Conservation (phyloP, 1,139 yeast genomes). For the Candida sp. region DNA sequence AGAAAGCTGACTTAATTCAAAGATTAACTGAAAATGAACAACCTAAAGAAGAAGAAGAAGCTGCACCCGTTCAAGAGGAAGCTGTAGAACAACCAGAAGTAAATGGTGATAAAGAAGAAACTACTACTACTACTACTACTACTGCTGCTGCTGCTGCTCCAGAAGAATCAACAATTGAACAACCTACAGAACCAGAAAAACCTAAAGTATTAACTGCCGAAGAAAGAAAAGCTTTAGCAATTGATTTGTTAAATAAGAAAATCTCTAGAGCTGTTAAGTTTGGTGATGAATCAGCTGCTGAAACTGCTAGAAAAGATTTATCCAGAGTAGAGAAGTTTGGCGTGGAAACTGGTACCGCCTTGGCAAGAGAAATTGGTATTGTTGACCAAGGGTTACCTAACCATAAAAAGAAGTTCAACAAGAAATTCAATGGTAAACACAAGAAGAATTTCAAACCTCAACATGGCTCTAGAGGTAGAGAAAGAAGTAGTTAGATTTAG, state of each 20-base stretch:
- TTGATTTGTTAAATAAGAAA: constrained; percentile 65
- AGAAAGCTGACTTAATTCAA: constrained; percentile 77
- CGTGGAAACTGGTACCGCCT: constrained; percentile 61
- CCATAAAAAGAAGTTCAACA: constrained; percentile 15
- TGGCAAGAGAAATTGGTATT: constrained; percentile 66
- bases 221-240: constrained; percentile 66
- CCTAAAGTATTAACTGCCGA: constrained; percentile 56
- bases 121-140: constrained; percentile 9
- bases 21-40: constrained; percentile 49
- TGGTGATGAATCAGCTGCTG: constrained; percentile 57
- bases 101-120: constrained; percentile 9
- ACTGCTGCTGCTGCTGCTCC: constrained; percentile 9
- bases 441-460: constrained; percentile 12
- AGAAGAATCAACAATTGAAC: constrained; percentile 11
- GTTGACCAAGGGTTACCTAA: constrained; percentile 30
- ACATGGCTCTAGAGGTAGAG: constrained; percentile 5
- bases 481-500: constrained; percentile 2
- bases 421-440: constrained; percentile 7
- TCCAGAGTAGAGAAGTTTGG: constrained; percentile 84
- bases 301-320: constrained; percentile 55
- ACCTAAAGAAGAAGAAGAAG: constrained; percentile 8
- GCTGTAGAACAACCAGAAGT: constrained; percentile 15
- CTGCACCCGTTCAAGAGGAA: constrained; percentile 7
- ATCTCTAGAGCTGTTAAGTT: constrained; percentile 75
- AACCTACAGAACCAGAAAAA: constrained; percentile 17